Evolutionary conservation across 75 land plant species (phyloP), one percentile per base, ranked within the genome.

Genomic region (Cupressus sempervirens): DNA sequence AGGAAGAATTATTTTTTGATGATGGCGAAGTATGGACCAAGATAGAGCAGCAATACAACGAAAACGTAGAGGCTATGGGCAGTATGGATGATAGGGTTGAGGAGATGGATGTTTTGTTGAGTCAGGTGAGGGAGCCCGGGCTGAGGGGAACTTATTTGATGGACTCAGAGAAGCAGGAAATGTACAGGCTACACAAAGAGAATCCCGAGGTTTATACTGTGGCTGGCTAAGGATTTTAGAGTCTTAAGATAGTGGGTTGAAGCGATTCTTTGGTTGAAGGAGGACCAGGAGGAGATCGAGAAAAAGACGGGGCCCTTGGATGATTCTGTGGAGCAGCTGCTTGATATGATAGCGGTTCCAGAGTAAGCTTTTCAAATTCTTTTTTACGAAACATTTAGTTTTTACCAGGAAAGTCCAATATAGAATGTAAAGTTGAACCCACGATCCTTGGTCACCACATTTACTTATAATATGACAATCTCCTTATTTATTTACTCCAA

Each of bases 251-350:
- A 97, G 91, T 88, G 99, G 73, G 99, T 97, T 54, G 96, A 96
- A 84, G 98, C 98, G 3, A 97, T 97, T 84, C 85, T 97, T 40
- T 97, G 98, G 98, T 92, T 97, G 35, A 97, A 96, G 91, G 92
- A 97, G 92, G 83, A 85, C 73, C 96, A 96, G 80, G 98, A 97
- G 87, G 92, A 96, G 76, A 93, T 91, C 90, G 98, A 94, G 93
- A 93, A 91, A 75, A 92, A 83, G 88, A 89, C 84, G 18, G 99
- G 99, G 6, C 96, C 98, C 1, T 83, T 97, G 80, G 96, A 95
- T 73, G 93, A 95, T 46, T 92, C 93, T 13, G 88, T 97, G 62
- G 99, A 97, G 87, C 79, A 73, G 20, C 75, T 92, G 80, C 91
- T 95, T 36, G 99, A 94, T 86, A 87, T 83, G 2, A 87, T 84